Evolutionary conservation across 306 rosid species (phyloP), one percentile per base, ranked within the genome.

Genomic region (Sesbania bispinosa): DNA sequence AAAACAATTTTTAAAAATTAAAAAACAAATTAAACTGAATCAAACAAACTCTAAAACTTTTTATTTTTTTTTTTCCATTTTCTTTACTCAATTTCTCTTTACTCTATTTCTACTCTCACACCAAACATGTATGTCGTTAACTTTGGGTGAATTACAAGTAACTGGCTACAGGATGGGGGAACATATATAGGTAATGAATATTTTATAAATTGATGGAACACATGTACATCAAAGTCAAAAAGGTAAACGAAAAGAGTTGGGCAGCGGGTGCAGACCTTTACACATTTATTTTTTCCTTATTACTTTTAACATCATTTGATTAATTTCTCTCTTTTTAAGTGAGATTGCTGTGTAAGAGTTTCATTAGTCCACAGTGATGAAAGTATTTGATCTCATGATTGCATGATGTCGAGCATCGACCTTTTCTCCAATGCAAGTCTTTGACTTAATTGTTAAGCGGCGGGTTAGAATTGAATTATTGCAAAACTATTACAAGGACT

Each of bases 161-260:
- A n/a, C n/a, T n/a, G n/a, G n/a, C n/a, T n/a, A n/a, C n/a, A n/a
- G n/a, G 43, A 2, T 38, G 4, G 43, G 43, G 42, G 43, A 38
- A n/a, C 43, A n/a, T n/a, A n/a, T 35, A 27, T 27, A 35, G 45
- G 57, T 32, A 39, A 20, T 77, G 58, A 61, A 27, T 53, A 26
- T 52, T 62, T 70, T n/a, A n/a, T n/a, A 62, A 62, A 78, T 3
- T 42, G n/a, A 78, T n/a, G n/a, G n/a, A n/a, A 30, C 7, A 45
- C 66, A 53, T 7, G 5, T n/a, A n/a, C n/a, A n/a, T n/a, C n/a
- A 39, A 78, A 78, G 78, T 63, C 74, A 71, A 78, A 78, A 78
- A 45, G 74, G n/a, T n/a, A 2, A 67, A 54, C 5, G 54, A 42
- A 54, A 53, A 54, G 24, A 38, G 65, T 48, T 26, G 15, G 45